Evolutionary conservation across 1,139 yeast genomes (phyloP), one percentile per base, ranked within the genome.

Genomic region (Candida sp.): DNA sequence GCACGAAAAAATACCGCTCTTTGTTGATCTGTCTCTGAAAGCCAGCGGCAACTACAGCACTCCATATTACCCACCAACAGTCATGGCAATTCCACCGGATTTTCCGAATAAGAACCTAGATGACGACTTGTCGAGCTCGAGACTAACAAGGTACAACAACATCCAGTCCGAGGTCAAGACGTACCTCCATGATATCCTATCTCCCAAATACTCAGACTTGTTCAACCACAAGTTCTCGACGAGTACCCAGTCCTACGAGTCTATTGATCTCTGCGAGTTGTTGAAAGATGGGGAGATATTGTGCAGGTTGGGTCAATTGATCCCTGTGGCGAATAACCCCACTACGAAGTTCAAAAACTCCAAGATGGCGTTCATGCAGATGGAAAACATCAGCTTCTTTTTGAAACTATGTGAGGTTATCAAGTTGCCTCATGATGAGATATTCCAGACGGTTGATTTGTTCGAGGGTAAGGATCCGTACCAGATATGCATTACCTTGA

Each of bases 301-400:
- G 23, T 88, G 96, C 63, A 68, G 72, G 59, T 66, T 75, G 45
- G 85, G 81, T 1, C 57, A 64, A 34, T 57, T 60, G 51, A 79
- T 58, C 62, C 74, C 54, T 58, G 66, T 31, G 66, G 80, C 64
- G 61, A 72, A 42, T 68, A 70, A 70, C 46, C 81, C 66, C 56
- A 85, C 51, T 23, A 54, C 59, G 3, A 83, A 76, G 57, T 86
- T 68, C 66, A 89, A 87, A 63, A 75, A 75, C 46, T 83, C 92
- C n/a, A 74, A 73, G 47, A 85, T 90, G 88, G 94, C 97, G 3
- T 91, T 91, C 68, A 85, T 90, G 8, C 91, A 87, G 70, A 90
- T 90, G 96, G 97, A 91, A 63, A 90, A 90, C 61, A 90, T 91
- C 39, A 85, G 91, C 42, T 81, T 84, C 55, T 91, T 90, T 62